Percentiles rank a stretch among this genome's conserved stretches.
Conservation (phyloP, 345 rosid genomes). For the Aquilaria malaccensis region DNA sequence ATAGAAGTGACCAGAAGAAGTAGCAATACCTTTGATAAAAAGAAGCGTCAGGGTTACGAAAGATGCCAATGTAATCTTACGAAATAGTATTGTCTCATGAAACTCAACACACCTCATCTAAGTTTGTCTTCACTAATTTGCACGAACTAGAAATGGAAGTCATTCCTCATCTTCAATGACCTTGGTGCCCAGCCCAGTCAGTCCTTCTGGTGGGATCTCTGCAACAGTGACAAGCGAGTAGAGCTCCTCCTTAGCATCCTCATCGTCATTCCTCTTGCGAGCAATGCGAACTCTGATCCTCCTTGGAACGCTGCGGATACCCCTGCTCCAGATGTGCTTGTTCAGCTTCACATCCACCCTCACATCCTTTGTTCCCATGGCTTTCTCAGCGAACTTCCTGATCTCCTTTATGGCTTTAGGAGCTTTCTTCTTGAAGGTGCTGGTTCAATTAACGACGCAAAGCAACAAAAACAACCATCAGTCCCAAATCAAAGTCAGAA, state of each 20-base stretch:
- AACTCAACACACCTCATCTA: no score
- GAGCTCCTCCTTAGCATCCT: slow-evolving; percentile 65
- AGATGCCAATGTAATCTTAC: no score
- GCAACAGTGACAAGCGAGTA: slow-evolving; percentile 57
- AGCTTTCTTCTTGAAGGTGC: slow-evolving; percentile 74
- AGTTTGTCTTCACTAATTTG: not conserved
- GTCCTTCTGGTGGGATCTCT: slow-evolving; percentile 47
- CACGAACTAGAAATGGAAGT: slow-evolving; percentile 8
- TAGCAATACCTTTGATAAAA: no score
- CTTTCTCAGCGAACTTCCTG: slow-evolving; percentile 52
- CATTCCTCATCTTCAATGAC: slow-evolving; percentile 57
- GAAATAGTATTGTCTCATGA: no score
- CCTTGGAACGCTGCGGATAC: slow-evolving; percentile 63
- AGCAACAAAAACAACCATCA: no score
- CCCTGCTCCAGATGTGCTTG: slow-evolving; percentile 67
- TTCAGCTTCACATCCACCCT: slow-evolving; percentile 49
- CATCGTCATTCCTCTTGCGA: slow-evolving; percentile 59
- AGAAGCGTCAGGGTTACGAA: no score
- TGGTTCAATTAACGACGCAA: slow-evolving; percentile 6
- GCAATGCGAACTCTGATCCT: slow-evolving; percentile 53
- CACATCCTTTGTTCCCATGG: slow-evolving; percentile 47
- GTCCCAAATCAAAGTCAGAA: no score
- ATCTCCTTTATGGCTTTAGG: slow-evolving; percentile 70
- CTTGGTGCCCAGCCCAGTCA: slow-evolving; percentile 51
- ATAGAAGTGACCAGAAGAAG: no score